phyloP scores from a whole-genome alignment of 768 basidiomycete genomes.

The Podaxis sp. region DNA sequence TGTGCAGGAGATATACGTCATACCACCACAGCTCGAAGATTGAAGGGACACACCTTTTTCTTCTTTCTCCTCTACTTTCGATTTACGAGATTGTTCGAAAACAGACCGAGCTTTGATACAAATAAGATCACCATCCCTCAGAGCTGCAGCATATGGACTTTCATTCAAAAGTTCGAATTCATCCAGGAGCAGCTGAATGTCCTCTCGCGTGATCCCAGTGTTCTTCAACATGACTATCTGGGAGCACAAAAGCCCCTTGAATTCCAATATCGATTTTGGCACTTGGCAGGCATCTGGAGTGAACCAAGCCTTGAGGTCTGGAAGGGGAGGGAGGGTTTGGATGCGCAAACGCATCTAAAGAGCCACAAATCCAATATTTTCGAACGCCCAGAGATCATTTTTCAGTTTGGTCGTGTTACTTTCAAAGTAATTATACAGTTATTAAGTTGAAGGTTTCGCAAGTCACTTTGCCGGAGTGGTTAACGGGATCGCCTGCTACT shows the following conservation, averaged over 20 bases:
- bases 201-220: conserved; percentile 15
- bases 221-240: conserved; percentile 27
- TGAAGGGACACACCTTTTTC: neutral
- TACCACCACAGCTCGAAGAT: neutral
- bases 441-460: neutral
- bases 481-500: conserved; percentile 81
- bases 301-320: conserved; percentile 50
- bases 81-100: neutral
- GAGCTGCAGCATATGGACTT: conserved; percentile 27
- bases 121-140: conserved; percentile 49
- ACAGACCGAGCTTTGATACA: conserved; percentile 22
- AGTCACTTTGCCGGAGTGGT: conserved; percentile 95
- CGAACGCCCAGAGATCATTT: neutral
- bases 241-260: conserved; percentile 34
- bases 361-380: neutral
- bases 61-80: conserved; percentile 3
- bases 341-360: conserved; percentile 46
- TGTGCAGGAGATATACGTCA: neutral
- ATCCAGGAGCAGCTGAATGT: conserved; percentile 35
- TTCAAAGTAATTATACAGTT: neutral
- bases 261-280: conserved; percentile 19
- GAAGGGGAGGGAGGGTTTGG: conserved; percentile 42
- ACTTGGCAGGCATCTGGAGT: conserved; percentile 24
- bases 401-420: neutral
- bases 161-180: conserved; percentile 45